Percentiles rank a stretch among this genome's conserved stretches.
These are phyloP conservation scores for Physcomitrium patens DNA, from an alignment of 225 moss, liverwort and hornwort species.

Conservation along the genomic window DNA sequence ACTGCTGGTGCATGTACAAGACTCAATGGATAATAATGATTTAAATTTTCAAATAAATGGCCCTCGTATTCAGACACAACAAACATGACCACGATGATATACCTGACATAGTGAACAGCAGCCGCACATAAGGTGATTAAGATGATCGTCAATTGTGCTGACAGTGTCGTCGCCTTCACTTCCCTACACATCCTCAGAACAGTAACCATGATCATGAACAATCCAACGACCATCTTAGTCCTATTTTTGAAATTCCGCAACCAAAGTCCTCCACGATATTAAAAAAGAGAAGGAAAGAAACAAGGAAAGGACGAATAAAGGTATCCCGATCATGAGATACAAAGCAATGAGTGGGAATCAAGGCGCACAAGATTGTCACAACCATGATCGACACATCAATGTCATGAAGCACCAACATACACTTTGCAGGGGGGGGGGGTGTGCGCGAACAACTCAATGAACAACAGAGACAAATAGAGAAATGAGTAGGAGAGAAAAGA, in stretches of 20 bases:
- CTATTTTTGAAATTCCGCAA: conserved; percentile 5
- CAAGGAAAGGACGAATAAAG: too few relatives aligned
- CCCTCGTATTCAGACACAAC: conserved; percentile 2
- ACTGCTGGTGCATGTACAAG: not conserved
- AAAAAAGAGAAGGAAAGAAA: not conserved
- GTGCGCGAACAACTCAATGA: too few relatives aligned
- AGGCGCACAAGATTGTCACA: too few relatives aligned
- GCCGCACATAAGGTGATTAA: conserved; percentile 68
- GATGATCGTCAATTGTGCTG: conserved; percentile 61
- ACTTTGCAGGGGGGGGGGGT: too few relatives aligned
- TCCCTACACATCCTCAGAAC: conserved; percentile 40
- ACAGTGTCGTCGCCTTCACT: conserved; percentile 64
- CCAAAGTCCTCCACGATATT: not conserved
- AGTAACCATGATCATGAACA: not conserved
- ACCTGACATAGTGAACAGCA: conserved; percentile 74
- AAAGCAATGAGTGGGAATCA: too few relatives aligned
- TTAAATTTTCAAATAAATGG: not conserved
- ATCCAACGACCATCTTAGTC: not conserved
- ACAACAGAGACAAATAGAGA: conserved; percentile 1
- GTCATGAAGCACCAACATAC: not conserved
- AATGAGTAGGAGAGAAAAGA: conserved; percentile 9
- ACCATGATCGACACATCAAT: too few relatives aligned
- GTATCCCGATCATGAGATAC: too few relatives aligned
- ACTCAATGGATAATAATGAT: not conserved
- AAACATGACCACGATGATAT: conserved; percentile 10